Evolutionary conservation across 2,329 filamentous ascomycete species (phyloP).

Genomic region (Alternaria angustiovoidea): DNA sequence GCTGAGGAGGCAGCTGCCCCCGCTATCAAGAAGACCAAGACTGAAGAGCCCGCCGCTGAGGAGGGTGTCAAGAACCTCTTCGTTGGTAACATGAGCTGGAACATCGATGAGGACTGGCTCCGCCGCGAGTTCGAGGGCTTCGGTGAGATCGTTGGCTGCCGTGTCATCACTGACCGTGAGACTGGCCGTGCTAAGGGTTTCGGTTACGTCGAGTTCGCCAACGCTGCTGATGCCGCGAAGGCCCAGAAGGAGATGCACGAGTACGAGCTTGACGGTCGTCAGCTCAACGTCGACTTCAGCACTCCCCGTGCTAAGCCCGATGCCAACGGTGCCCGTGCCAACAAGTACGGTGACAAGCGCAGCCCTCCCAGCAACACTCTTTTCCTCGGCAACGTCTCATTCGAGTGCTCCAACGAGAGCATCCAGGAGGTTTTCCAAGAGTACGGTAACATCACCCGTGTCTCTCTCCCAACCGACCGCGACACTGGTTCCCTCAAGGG

Average conservation of each 20-base stretch:
- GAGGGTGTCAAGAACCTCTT: constrained; percentile 75
- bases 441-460: constrained; percentile 74
- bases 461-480: constrained; percentile 88
- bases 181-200: constrained; percentile 88
- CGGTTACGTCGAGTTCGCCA: constrained; percentile 88
- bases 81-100: constrained; percentile 90
- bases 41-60: constrained; percentile 58
- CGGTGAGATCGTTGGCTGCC: constrained; percentile 74
- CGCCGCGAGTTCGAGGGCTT: constrained; percentile 82
- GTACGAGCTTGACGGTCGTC: constrained; percentile 75
- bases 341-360: constrained; percentile 78
- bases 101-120: constrained; percentile 83
- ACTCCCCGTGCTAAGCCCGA: constrained; percentile 68
- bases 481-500: constrained; percentile 88
- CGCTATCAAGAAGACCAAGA: constrained; percentile 73
- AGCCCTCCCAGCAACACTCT: constrained; percentile 86
- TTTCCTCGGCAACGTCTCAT: constrained; percentile 91
- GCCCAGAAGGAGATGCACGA: constrained; percentile 79
- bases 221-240: constrained; percentile 71
- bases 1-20: constrained; percentile 62
- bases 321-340: constrained; percentile 62
- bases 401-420: constrained; percentile 79
- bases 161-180: constrained; percentile 84
- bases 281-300: constrained; percentile 81
- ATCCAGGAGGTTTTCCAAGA: constrained; percentile 78